These are phyloP conservation scores for Dryadomyces quercivorus DNA, from an alignment of 2,329 filamentous ascomycete genomes.

Conservation along the genomic window DNA sequence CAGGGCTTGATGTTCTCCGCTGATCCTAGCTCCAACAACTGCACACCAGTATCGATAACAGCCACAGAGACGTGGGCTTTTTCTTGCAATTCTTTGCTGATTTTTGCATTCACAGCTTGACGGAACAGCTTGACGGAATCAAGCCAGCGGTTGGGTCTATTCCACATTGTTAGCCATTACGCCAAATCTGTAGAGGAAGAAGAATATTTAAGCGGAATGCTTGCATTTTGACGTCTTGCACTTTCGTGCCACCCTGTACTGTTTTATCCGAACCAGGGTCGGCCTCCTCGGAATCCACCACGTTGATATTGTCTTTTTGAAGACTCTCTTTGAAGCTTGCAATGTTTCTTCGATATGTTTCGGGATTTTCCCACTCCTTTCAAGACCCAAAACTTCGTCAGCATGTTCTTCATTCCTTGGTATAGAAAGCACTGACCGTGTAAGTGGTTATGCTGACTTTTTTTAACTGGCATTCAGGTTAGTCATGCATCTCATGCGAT, in stretches of 20 bases:
- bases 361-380: neutral
- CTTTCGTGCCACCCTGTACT: neutral
- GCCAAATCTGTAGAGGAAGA: no score
- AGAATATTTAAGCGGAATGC: neutral
- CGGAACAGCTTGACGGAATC: neutral
- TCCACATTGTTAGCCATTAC: neutral
- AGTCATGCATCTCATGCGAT: neutral
- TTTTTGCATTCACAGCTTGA: neutral
- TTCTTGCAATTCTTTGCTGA: neutral
- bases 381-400: neutral
- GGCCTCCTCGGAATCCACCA: neutral
- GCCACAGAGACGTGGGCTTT: neutral
- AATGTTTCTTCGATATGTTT: neutral
- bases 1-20: neutral
- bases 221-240: neutral
- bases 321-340: neutral
- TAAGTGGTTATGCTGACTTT: neutral
- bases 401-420: neutral
- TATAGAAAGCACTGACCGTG: neutral
- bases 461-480: neutral
- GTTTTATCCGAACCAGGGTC: neutral
- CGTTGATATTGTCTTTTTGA: neutral
- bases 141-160: neutral
- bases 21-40: neutral
- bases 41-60: neutral